Percentiles rank a stretch among this genome's conserved stretches.
Conservation (phyloP, 164 flowering plant species). For the Pachysandra terminalis region DNA sequence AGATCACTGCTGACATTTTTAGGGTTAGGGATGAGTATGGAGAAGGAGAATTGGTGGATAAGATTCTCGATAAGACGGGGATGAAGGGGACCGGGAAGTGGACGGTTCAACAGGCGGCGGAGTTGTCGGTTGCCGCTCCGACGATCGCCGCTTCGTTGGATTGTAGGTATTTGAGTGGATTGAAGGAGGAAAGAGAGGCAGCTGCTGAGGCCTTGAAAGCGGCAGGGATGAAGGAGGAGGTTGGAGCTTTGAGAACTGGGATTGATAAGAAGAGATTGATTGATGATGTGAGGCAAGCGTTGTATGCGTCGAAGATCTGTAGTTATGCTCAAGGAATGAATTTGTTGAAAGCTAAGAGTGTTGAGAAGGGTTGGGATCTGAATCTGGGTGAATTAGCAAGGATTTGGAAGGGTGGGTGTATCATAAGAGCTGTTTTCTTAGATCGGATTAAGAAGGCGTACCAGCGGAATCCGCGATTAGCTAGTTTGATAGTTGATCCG, state of each 20-base stretch:
- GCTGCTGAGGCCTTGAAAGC: constrained; percentile 20
- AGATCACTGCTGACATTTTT: constrained; percentile 23
- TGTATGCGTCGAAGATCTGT: constrained; percentile 26
- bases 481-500: constrained; percentile 24
- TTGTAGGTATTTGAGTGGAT: constrained; percentile 28
- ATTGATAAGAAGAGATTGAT: constrained; percentile 24
- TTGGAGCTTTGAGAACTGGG: constrained; percentile 3
- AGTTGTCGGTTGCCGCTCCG: constrained; percentile 26
- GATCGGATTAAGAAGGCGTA: constrained; percentile 25
- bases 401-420: constrained; percentile 32
- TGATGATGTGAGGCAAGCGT: constrained; percentile 28
- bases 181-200: constrained; percentile 28
- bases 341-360: constrained; percentile 22
- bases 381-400: constrained; percentile 26
- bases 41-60: constrained; percentile 23
- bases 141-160: constrained; percentile 28
- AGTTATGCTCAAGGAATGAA: constrained; percentile 31
- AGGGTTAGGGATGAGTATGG: constrained; percentile 19
- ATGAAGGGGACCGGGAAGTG: constrained; percentile 27
- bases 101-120: constrained; percentile 30
- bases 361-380: constrained; percentile 21
- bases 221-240: constrained; percentile 20
- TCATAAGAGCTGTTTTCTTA: constrained; percentile 22
- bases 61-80: constrained; percentile 25
- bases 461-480: constrained; percentile 17